A percentile compares a stretch with the other conserved stretches of the same genome.
These are phyloP conservation scores for Ceratopteris richardii DNA, from an alignment of 75 land plant genomes.

Conservation along the genomic window DNA sequence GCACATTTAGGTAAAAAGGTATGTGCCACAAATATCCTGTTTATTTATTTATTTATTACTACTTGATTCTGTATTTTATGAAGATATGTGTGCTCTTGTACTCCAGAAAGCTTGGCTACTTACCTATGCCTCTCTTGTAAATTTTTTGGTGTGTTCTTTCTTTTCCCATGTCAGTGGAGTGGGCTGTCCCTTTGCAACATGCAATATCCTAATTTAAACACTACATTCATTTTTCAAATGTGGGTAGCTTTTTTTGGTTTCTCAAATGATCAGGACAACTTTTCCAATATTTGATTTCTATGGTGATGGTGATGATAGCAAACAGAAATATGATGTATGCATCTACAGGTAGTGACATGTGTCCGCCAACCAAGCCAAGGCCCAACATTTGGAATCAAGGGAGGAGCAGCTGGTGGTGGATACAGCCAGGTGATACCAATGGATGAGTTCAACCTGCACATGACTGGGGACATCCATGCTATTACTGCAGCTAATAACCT, in stretches of 20 bases:
- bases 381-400: slow-evolving; percentile 99
- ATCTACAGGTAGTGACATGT: slow-evolving; percentile 82
- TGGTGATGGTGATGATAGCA: background rate
- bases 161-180: too few relatives aligned
- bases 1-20: slow-evolving; percentile 96
- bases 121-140: slow-evolving; percentile 4
- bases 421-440: slow-evolving; percentile 98
- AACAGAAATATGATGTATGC: too few relatives aligned
- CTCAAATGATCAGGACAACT: background rate
- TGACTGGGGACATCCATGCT: slow-evolving; percentile 97
- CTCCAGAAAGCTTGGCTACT: too few relatives aligned
- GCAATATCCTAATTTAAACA: too few relatives aligned
- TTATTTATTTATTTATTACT: slow-evolving; percentile 1
- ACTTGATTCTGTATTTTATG: background rate
- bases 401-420: slow-evolving; percentile 98
- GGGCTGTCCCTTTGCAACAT: too few relatives aligned
- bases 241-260: background rate
- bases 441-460: slow-evolving; percentile 97
- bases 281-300: background rate
- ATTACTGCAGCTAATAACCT: slow-evolving; percentile 97
- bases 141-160: too few relatives aligned
- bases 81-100: too few relatives aligned
- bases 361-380: slow-evolving; percentile 97
- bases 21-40: background rate
- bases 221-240: too few relatives aligned